These are phyloP conservation scores for Flagelloscypha sp. DNA, from an alignment of 768 basidiomycete species.

Conservation along the genomic window DNA sequence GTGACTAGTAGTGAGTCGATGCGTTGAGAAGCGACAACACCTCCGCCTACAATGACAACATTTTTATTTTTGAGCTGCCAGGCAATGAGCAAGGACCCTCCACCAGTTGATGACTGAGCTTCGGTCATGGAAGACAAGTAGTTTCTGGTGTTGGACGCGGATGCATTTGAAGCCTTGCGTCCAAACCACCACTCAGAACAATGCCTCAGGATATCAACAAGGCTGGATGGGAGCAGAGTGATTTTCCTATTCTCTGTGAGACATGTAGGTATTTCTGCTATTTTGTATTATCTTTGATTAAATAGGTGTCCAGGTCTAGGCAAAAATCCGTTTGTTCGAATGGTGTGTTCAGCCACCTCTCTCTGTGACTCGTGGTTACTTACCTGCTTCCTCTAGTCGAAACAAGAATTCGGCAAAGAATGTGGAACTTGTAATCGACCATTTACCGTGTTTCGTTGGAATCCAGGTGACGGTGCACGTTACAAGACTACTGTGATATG, in stretches of 20 bases:
- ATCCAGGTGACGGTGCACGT: slow-evolving; percentile 86
- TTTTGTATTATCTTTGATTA: slow-evolving; percentile 4
- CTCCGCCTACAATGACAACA: slow-evolving; percentile 91
- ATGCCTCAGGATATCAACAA: slow-evolving; percentile 88
- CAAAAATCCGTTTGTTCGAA: slow-evolving; percentile 86
- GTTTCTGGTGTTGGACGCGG: slow-evolving; percentile 1
- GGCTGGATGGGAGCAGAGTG: slow-evolving; percentile 89
- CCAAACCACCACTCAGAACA: not conserved
- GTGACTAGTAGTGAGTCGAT: slow-evolving; percentile 79
- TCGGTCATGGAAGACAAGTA: slow-evolving; percentile 8
- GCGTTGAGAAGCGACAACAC: slow-evolving; percentile 83
- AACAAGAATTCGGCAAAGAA: slow-evolving; percentile 92
- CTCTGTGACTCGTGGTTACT: slow-evolving; percentile 1
- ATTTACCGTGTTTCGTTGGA: slow-evolving; percentile 98
- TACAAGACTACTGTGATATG: slow-evolving; percentile 97
- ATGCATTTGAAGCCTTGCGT: slow-evolving; percentile 1
- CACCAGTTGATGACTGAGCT: slow-evolving; percentile 31
- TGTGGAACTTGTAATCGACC: slow-evolving; percentile 97
- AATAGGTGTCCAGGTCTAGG: slow-evolving; percentile 54
- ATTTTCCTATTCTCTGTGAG: slow-evolving; percentile 91
- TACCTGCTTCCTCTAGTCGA: slow-evolving; percentile 53
- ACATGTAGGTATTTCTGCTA: slow-evolving; percentile 50
- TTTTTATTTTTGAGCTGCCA: slow-evolving; percentile 83
- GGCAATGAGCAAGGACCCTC: slow-evolving; percentile 81
- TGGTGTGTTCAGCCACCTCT: slow-evolving; percentile 46